Conservation (phyloP, 1,139 yeast species). For the Saccharomyces hybrid region DNA sequence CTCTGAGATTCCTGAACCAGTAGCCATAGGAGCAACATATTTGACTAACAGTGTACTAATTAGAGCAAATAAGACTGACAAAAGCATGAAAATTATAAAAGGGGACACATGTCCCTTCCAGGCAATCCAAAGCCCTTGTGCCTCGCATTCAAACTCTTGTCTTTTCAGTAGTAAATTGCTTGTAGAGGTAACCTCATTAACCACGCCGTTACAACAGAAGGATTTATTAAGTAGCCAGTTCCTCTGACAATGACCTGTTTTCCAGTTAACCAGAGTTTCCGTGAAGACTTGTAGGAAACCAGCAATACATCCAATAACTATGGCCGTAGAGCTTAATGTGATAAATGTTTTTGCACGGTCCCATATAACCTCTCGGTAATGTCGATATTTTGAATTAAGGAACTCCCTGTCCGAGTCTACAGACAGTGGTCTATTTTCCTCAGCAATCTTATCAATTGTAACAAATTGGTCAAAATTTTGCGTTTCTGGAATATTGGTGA, state of each 20-base stretch:
- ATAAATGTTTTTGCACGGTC: conserved; percentile 62
- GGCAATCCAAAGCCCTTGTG: conserved; percentile 42
- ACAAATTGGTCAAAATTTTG: conserved; percentile 50
- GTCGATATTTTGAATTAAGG: conserved; percentile 8
- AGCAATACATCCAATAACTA: conserved; percentile 73
- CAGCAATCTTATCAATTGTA: conserved; percentile 84
- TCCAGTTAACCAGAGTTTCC: conserved; percentile 74
- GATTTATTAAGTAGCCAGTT: conserved; percentile 65
- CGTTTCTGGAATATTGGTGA: conserved; percentile 26
- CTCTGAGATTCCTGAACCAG: conserved; percentile 96
- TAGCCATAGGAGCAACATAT: conserved; percentile 77
- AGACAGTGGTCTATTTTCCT: conserved; percentile 36
- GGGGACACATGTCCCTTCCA: conserved; percentile 48
- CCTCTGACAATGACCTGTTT: conserved; percentile 67
- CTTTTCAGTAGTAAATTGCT: conserved; percentile 18
- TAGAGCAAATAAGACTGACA: conserved; percentile 57
- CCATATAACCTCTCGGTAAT: conserved; percentile 33
- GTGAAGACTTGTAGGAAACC: conserved; percentile 75
- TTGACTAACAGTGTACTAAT: conserved; percentile 64
- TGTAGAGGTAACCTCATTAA: conserved; percentile 2
- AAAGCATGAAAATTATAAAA: conserved; percentile 50
- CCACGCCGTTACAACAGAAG: conserved; percentile 63
- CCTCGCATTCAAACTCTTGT: conserved; percentile 38
- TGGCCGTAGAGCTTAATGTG: conserved; percentile 66
- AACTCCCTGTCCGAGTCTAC: conserved; percentile 7